phyloP scores from a whole-genome alignment of 257 asterid genomes.

The Plantago elongata region DNA sequence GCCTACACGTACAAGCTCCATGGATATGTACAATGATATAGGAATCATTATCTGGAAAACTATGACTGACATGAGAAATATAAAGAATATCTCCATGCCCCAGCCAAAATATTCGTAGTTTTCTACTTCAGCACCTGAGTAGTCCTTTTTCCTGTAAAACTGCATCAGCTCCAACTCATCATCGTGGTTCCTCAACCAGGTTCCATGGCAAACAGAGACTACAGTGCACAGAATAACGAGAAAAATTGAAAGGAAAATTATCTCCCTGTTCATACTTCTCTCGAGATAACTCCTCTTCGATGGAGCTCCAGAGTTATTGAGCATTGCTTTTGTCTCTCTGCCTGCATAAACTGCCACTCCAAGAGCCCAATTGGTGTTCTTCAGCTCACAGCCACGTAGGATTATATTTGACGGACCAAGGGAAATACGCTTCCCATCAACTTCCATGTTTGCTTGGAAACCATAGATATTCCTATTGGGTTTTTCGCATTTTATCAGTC shows the following conservation, averaged over 20 bases:
- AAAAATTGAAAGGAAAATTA: constrained; percentile 64
- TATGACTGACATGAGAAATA: constrained; percentile 86
- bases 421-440: constrained; percentile 78
- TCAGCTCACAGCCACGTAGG: constrained; percentile 92
- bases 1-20: constrained; percentile 99
- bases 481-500: constrained; percentile 85
- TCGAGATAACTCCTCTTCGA: constrained; percentile 92
- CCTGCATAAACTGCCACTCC: constrained; percentile 94
- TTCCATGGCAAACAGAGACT: constrained; percentile 62
- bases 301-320: constrained; percentile 94
- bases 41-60: constrained; percentile 98
- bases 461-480: constrained; percentile 97
- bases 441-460: constrained; percentile 81
- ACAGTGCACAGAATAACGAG: constrained; percentile 59
- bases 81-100: constrained; percentile 86
- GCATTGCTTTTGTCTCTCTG: constrained; percentile 93
- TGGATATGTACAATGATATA: constrained; percentile 88
- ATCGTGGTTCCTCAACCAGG: constrained; percentile 71
- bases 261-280: constrained; percentile 86
- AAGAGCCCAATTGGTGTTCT: constrained; percentile 85
- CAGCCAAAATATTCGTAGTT: constrained; percentile 80
- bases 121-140: constrained; percentile 37
- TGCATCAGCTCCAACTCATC: constrained; percentile 72
- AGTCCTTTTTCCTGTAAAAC: constrained; percentile 68
- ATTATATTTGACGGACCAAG: constrained; percentile 96